phyloP scores from a whole-genome alignment of 2,329 filamentous ascomycete species.

The Conoideocrella luteorostrata region DNA sequence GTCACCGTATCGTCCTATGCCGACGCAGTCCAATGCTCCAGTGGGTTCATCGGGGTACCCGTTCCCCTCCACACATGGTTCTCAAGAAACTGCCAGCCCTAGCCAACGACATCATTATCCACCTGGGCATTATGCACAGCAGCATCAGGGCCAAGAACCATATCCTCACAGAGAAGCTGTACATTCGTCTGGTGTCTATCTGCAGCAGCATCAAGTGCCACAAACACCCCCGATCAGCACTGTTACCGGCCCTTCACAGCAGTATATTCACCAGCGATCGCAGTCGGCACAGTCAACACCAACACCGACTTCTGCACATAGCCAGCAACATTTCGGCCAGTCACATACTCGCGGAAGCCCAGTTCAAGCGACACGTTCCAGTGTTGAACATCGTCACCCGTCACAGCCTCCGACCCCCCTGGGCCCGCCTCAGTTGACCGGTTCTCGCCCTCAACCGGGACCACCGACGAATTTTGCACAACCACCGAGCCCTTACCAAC shows the following conservation, averaged over 20 bases:
- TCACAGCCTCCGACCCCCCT: slow-evolving; percentile 50
- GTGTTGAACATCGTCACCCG: slow-evolving; percentile 37
- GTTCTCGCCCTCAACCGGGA: slow-evolving; percentile 30
- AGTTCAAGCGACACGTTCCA: slow-evolving; percentile 36
- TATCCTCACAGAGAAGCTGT: slow-evolving; percentile 34
- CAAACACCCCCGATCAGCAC: slow-evolving; percentile 45
- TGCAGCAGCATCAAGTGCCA: slow-evolving; percentile 36
- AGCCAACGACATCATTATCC: slow-evolving; percentile 47
- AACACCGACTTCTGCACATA: slow-evolving; percentile 57
- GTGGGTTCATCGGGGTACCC: slow-evolving; percentile 41
- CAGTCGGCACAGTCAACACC: slow-evolving; percentile 53
- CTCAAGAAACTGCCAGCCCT: slow-evolving; percentile 41
- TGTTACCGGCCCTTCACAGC: slow-evolving; percentile 28
- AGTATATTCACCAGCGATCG: slow-evolving; percentile 42
- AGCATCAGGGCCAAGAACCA: slow-evolving; percentile 36
- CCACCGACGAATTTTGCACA: slow-evolving; percentile 37
- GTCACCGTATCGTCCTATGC: slow-evolving; percentile 43
- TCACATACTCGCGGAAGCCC: slow-evolving; percentile 50
- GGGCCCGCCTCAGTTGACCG: slow-evolving; percentile 40
- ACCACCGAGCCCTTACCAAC: slow-evolving; percentile 55
- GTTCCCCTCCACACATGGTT: slow-evolving; percentile 39
- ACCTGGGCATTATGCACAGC: slow-evolving; percentile 33
- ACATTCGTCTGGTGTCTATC: slow-evolving; percentile 33
- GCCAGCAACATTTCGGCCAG: slow-evolving; percentile 47
- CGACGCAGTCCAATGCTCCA: slow-evolving; percentile 33